Conservation (phyloP, 2,329 filamentous ascomycete species). For the Penicillium sp. region DNA sequence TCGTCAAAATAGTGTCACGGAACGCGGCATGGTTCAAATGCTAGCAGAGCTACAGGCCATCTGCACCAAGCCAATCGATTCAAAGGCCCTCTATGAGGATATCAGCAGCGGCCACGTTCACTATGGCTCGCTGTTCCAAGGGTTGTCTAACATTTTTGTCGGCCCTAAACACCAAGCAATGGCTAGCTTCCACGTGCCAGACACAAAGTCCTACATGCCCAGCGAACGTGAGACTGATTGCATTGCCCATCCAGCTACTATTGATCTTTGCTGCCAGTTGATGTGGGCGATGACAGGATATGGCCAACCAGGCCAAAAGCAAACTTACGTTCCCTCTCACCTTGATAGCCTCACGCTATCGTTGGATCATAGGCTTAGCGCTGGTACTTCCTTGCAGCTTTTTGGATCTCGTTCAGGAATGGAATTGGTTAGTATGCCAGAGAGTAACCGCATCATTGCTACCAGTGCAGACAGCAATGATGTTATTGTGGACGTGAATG, state of each 20-base stretch:
- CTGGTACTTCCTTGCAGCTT: conserved; percentile 12
- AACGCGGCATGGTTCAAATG: not conserved
- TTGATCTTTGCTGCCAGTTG: conserved; percentile 18
- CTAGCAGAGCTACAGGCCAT: conserved; percentile 4
- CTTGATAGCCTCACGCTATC: conserved; percentile 16
- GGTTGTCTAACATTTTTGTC: conserved; percentile 11
- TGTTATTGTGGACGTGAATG: conserved; percentile 14
- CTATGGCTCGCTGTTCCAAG: conserved; percentile 18
- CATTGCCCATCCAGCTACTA: conserved; percentile 18
- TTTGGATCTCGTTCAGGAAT: conserved; percentile 8
- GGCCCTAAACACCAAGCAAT: conserved; percentile 3
- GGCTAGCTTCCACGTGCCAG: conserved; percentile 14
- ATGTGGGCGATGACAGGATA: conserved; percentile 20
- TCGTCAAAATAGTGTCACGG: conserved; percentile 1
- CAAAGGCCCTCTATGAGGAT: conserved; percentile 12
- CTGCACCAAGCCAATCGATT: conserved; percentile 9
- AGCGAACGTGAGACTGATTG: conserved; percentile 10
- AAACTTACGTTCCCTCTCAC: conserved; percentile 18
- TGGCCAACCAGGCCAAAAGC: conserved; percentile 10
- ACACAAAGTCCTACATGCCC: conserved; percentile 19
- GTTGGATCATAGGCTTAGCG: conserved; percentile 2
- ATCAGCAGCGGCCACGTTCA: conserved; percentile 15
- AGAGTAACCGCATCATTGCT: conserved; percentile 17
- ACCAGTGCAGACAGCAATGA: conserved; percentile 8
- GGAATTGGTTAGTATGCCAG: conserved; percentile 10